A percentile compares a stretch with the other conserved stretches of the same genome.
Conservation (phyloP, 78 protist species). For the Andalucia godoyi region DNA sequence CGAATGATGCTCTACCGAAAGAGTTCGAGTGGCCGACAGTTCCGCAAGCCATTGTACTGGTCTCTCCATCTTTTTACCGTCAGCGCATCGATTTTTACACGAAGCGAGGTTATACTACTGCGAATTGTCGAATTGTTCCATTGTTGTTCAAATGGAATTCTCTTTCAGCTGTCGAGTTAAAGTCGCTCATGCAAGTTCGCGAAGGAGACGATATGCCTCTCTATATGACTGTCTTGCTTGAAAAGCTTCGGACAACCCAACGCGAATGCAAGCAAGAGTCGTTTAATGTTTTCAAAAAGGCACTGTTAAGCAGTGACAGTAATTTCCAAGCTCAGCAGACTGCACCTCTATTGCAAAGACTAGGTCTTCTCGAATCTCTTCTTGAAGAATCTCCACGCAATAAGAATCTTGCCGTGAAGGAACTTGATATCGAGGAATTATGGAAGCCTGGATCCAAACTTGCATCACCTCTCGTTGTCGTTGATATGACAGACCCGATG, state of each 20-base stretch:
- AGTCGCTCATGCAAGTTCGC: background rate
- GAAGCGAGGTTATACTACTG: too few relatives aligned
- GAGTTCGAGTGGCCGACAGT: background rate
- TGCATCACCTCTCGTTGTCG: background rate
- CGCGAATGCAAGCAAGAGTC: background rate
- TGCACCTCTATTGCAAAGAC: background rate
- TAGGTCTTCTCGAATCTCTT: background rate
- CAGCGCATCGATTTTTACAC: background rate
- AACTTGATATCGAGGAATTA: background rate
- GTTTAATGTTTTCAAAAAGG: background rate
- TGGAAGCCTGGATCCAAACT: too few relatives aligned
- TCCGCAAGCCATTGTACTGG: background rate
- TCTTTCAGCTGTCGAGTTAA: background rate
- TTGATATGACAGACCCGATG: conserved; percentile 10
- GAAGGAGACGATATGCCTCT: background rate
- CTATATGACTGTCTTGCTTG: background rate
- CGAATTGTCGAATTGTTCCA: background rate
- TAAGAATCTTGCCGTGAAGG: background rate
- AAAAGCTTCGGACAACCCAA: background rate
- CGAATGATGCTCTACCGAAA: background rate
- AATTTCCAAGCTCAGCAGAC: too few relatives aligned
- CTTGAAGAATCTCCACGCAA: background rate
- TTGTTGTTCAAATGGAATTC: background rate
- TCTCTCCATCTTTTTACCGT: background rate
- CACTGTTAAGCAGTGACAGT: background rate